Conservation (phyloP, 2,329 filamentous ascomycete species). For the Talaromyces sp. region DNA sequence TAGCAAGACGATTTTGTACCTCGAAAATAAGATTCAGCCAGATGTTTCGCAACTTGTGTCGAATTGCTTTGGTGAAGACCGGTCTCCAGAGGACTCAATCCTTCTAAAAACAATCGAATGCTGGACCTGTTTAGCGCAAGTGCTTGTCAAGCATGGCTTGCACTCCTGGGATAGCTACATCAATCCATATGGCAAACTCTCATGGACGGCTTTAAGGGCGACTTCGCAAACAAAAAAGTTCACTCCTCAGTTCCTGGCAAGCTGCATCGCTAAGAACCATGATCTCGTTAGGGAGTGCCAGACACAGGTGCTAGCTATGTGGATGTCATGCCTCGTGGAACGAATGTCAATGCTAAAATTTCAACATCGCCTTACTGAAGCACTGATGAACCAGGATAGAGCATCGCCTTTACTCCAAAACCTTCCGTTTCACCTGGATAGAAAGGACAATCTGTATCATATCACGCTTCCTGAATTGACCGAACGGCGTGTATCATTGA, state of each 20-base stretch:
- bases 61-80: slow-evolving; percentile 57
- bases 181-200: slow-evolving; percentile 48
- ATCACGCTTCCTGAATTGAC: slow-evolving; percentile 51
- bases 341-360: slow-evolving; percentile 57
- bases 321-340: slow-evolving; percentile 54
- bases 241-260: slow-evolving; percentile 40
- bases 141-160: slow-evolving; percentile 41
- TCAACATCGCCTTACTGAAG: slow-evolving; percentile 53
- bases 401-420: slow-evolving; percentile 49
- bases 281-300: slow-evolving; percentile 42
- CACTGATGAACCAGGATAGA: slow-evolving; percentile 45
- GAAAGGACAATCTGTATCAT: slow-evolving; percentile 32
- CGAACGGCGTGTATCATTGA: slow-evolving; percentile 48
- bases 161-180: slow-evolving; percentile 54
- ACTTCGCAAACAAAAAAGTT: slow-evolving; percentile 46
- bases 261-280: slow-evolving; percentile 38
- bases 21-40: slow-evolving; percentile 43
- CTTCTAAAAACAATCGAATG: slow-evolving; percentile 49
- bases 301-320: slow-evolving; percentile 46
- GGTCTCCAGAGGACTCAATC: slow-evolving; percentile 48
- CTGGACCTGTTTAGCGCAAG: slow-evolving; percentile 49
- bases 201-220: slow-evolving; percentile 41
- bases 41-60: slow-evolving; percentile 52
- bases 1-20: slow-evolving; percentile 22
- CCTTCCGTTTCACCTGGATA: slow-evolving; percentile 49